These are phyloP conservation scores for Pestalotiopsis sp. DNA, from an alignment of 2,329 filamentous ascomycete species.

Conservation along the genomic window DNA sequence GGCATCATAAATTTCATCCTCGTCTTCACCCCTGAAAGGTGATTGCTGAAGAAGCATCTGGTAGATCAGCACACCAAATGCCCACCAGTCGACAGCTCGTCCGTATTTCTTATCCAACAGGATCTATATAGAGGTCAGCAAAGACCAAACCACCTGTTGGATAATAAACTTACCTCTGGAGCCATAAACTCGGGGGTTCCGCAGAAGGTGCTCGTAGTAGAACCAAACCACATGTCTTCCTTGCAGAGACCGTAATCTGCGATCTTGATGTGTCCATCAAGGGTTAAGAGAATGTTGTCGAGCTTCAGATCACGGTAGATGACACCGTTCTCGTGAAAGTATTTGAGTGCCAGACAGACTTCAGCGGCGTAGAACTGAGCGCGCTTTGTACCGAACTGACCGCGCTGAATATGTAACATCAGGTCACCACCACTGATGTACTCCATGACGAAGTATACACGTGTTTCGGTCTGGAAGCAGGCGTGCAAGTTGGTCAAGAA, in stretches of 20 bases:
- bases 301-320: slow-evolving; percentile 98
- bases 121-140: slow-evolving; percentile 59
- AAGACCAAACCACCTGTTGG: neutral
- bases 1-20: slow-evolving; percentile 98
- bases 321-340: slow-evolving; percentile 99
- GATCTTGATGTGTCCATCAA: slow-evolving; percentile 98
- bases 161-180: slow-evolving; percentile 70
- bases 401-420: slow-evolving; percentile 98
- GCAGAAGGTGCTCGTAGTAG: slow-evolving; percentile 96
- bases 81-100: slow-evolving; percentile 98
- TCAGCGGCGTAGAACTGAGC: slow-evolving; percentile 99
- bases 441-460: slow-evolving; percentile 99
- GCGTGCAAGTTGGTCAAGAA: slow-evolving; percentile 95
- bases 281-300: slow-evolving; percentile 86
- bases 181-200: slow-evolving; percentile 99
- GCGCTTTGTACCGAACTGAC: slow-evolving; percentile 92
- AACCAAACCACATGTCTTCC: slow-evolving; percentile 99
- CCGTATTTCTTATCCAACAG: slow-evolving; percentile 98
- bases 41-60: slow-evolving; percentile 99
- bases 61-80: slow-evolving; percentile 97
- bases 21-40: slow-evolving; percentile 97
- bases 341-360: slow-evolving; percentile 95
- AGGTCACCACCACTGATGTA: slow-evolving; percentile 98
- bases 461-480: slow-evolving; percentile 98
- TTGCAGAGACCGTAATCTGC: slow-evolving; percentile 98